Conservation (phyloP, 169 alveolate genomes). For the Plasmodium fragile region DNA sequence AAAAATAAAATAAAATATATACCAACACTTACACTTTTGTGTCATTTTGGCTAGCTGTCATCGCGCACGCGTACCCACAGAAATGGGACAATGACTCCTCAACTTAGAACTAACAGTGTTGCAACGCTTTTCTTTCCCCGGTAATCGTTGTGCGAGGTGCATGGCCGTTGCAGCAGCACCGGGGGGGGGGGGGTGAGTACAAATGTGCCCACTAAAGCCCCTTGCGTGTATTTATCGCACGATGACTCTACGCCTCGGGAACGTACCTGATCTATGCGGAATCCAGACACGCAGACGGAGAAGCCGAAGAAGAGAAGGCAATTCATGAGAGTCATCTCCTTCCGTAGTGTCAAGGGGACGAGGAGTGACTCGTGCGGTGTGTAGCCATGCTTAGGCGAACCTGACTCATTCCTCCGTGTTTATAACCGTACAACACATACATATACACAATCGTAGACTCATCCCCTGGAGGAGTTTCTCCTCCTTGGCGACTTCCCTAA, state of each 20-base stretch:
- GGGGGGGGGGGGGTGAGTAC: neutral
- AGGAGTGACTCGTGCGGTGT: neutral
- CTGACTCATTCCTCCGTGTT: neutral
- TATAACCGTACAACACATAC: neutral
- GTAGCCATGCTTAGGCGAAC: neutral
- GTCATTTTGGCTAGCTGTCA: neutral
- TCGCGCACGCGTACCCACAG: neutral
- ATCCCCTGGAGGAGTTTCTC: neutral
- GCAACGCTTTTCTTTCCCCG: neutral
- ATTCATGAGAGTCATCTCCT: neutral
- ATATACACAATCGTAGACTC: neutral
- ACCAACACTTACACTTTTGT: neutral
- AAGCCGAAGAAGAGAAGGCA: slow-evolving; percentile 12
- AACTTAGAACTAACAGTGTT: neutral
- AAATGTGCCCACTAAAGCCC: neutral
- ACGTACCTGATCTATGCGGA: slow-evolving; percentile 30
- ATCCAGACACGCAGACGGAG: slow-evolving; percentile 1
- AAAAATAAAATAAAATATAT: neutral
- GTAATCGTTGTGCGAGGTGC: neutral
- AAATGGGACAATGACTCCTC: neutral
- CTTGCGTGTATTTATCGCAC: neutral
- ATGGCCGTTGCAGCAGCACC: neutral
- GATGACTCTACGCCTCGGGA: neutral
- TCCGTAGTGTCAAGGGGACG: neutral
- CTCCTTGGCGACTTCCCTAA: neutral